Evolutionary conservation across 78 protist genomes (phyloP), one percentile per base, ranked within the genome.

Genomic region (Dictyostelium purpureum): DNA sequence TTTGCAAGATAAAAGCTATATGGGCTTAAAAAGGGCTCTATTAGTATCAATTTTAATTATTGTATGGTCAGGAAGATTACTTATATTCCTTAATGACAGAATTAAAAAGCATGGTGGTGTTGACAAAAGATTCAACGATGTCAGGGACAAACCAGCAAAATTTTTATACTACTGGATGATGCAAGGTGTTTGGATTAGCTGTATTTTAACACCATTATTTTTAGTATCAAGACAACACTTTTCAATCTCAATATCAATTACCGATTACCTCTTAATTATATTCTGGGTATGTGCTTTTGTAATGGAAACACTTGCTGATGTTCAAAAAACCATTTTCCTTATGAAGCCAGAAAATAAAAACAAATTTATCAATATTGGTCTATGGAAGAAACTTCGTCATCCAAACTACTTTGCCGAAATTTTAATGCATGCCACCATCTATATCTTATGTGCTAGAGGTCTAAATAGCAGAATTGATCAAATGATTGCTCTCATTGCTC

Each of bases 321-420:
- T 21, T 33, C 89, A 81, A 69, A 81, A 81, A n/a, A 66, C 78
- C 37, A 2, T 24, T 26, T 81, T 81, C 26, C 12, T 67, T 5
- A 2, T 18, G 9, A 35, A 35, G 6, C 66, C 67, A 31, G 59
- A 43, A 14, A 81, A 81, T 52, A 31, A 47, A 26, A 57, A 45
- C 24, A 81, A 69, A 52, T 81, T 45, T 45, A 81, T 81, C 0
- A 26, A 26, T 16, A n/a, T 18, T 40, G 89, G 89, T 10, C 21
- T 81, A 26, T 81, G 89, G 89, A 42, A 81, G 4, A 24, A n/a
- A 1, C 18, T 73, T 45, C 18, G 89, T 24, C 89, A 81, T 81
- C 89, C 89, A 81, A 81, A 81, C 43, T 81, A 81, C 26, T 33
- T 81, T 1, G 43, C 78, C 4, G 89, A 81, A 24, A 81, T 81